Percentiles rank a stretch among this genome's conserved stretches.
Evolutionary conservation across 192 early-diverging fungal genomes (phyloP).

Genomic region (Dimargaris xerosporica): DNA sequence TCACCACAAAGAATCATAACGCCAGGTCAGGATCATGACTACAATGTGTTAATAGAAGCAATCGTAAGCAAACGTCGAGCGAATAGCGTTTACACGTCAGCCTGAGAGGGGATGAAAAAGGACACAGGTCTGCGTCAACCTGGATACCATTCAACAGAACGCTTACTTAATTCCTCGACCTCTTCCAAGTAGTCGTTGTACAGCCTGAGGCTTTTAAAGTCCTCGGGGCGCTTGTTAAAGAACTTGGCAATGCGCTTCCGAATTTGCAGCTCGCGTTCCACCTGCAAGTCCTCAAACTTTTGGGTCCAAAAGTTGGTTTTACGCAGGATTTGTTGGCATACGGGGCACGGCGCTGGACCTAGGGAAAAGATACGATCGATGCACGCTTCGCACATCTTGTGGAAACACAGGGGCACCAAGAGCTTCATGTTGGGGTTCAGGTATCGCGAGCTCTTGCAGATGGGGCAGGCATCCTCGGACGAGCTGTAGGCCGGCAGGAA

Average conservation of each 20-base stretch:
- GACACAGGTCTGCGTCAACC: neutral
- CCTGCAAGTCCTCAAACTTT: slow-evolving; percentile 85
- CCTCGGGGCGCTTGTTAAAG: slow-evolving; percentile 85
- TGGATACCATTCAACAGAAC: neutral
- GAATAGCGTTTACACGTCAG: neutral
- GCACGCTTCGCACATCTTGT: slow-evolving; percentile 93
- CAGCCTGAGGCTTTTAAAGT: slow-evolving; percentile 53
- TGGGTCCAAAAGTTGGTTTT: slow-evolving; percentile 75
- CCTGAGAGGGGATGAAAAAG: neutral
- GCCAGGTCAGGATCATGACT: neutral
- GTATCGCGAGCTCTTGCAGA: slow-evolving; percentile 75
- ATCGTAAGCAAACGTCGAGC: neutral
- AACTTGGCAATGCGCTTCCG: slow-evolving; percentile 54
- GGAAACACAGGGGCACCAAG: slow-evolving; percentile 86
- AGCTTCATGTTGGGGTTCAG: slow-evolving; percentile 75
- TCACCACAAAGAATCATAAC: neutral
- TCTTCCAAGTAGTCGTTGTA: slow-evolving; percentile 91
- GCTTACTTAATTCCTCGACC: slow-evolving; percentile 67
- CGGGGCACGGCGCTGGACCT: slow-evolving; percentile 84
- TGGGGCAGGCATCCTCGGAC: slow-evolving; percentile 39
- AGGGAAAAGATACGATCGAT: slow-evolving; percentile 67
- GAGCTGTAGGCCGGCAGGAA: slow-evolving; percentile 18
- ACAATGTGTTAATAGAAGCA: slow-evolving; percentile 2
- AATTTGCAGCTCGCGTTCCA: slow-evolving; percentile 86
- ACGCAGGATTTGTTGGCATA: slow-evolving; percentile 63